Base-by-base conservation (phyloP, 495 filamentous ascomycete genomes). In the Neurospora sp. region DNA sequence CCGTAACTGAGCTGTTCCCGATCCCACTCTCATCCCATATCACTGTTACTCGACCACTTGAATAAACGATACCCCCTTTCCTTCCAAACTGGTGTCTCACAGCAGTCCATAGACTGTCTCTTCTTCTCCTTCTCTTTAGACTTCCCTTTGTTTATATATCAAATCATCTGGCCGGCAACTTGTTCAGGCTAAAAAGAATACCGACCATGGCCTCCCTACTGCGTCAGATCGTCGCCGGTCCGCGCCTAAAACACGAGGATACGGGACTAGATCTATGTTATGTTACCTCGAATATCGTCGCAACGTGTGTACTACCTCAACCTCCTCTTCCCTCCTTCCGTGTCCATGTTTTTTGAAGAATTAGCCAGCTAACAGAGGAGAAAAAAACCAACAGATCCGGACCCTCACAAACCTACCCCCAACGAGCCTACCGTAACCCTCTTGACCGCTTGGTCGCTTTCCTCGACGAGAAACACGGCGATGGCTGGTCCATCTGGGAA, bases 221-320 rank as follows among this genome's bases (percentile, higher is more conserved):
- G 35, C 86, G 87, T 66, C 86, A 88, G 76, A 84, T 89, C 70
- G 85, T 89, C 74, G 93, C 93, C 54, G 92, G 94, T 11, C 95
- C 95, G 20, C 89, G 96, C 72, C 82, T 89, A 70, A 90, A 90
- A 76, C 95, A 98, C 81, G 87, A 92, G 27, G 94, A 97, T 83
- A 90, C 96, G 3, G 92, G 91, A 14, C 86, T 99, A 10, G 96
- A 99, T 83, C 89, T 99, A 54, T 99, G 95, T 85, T 99, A 99
- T 82, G 94, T 98, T 14, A 94, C 93, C 2, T 88, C 93, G 76
- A 91, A 90, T 71, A 91, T 91, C 40, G 89, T 91, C 42, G 89
- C 85, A 39, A 90, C 89, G 83, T 87, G 70, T 46, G 91, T 90
- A 23, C 18, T 70, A 38, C 69, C 16, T 69, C 16, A 41, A 39